These are phyloP conservation scores for Pseudopyricularia cyperi DNA, from an alignment of 2,329 filamentous ascomycete species.

Conservation along the genomic window DNA sequence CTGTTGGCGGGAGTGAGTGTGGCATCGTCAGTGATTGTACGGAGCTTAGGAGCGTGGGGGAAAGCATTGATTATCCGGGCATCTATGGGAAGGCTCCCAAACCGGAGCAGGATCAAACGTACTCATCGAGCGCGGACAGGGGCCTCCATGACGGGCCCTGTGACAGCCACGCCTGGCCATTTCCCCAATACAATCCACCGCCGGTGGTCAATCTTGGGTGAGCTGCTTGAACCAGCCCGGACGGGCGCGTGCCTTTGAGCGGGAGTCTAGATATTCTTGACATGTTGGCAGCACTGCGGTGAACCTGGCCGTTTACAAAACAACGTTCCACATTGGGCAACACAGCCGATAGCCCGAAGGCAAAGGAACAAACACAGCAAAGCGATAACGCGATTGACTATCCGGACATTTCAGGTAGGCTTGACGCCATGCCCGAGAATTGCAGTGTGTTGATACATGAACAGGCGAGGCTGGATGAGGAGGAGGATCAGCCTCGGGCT, in stretches of 20 bases:
- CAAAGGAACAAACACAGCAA: not conserved
- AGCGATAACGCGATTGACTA: not conserved
- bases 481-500: not conserved
- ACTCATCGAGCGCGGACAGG: slow-evolving; percentile 53
- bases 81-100: no score
- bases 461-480: not conserved
- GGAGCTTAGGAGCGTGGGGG: not conserved
- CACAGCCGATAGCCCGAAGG: not conserved
- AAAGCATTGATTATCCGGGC: not conserved
- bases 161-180: not conserved
- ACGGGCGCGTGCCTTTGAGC: not conserved
- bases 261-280: not conserved
- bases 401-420: not conserved
- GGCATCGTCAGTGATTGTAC: not conserved
- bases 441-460: not conserved
- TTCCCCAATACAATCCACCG: not conserved
- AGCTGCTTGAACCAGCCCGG: not conserved
- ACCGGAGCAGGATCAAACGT: no score
- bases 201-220: not conserved
- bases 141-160: slow-evolving; percentile 39
- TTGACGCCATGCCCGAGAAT: not conserved
- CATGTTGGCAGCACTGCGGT: not conserved
- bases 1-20: slow-evolving; percentile 27
- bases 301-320: not conserved
- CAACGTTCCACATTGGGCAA: not conserved